These are phyloP conservation scores for Lathyrus oleraceus DNA, from an alignment of 306 rosid genomes.

Conservation along the genomic window DNA sequence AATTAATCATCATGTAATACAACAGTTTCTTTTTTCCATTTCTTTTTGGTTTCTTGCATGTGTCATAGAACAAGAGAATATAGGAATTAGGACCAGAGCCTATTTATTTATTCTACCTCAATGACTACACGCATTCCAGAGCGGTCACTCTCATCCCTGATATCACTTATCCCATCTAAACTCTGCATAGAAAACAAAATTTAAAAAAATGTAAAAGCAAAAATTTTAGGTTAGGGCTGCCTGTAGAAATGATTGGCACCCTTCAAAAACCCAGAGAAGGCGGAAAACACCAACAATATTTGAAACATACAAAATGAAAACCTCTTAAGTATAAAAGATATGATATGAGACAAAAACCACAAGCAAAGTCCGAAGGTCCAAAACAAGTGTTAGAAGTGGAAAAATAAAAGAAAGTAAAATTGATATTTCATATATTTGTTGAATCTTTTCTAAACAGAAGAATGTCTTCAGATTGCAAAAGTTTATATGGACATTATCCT, in stretches of 20 bases:
- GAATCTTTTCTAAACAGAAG: not conserved
- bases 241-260: slow-evolving; percentile 9
- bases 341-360: not conserved
- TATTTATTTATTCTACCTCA: slow-evolving; percentile 58
- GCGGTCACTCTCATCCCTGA: slow-evolving; percentile 97
- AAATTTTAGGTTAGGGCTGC: not conserved
- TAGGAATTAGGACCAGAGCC: not conserved
- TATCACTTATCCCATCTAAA: slow-evolving; percentile 88
- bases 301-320: not conserved
- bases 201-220: not conserved
- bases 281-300: not conserved
- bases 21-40: not conserved
- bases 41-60: not conserved
- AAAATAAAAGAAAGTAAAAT: not conserved
- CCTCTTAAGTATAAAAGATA: not conserved
- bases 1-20: slow-evolving; percentile 22
- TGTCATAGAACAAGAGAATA: slow-evolving; percentile 9
- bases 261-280: not conserved
- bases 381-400: not conserved
- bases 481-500: not conserved
- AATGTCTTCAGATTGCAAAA: not conserved
- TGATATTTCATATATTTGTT: not conserved
- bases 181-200: slow-evolving; percentile 46
- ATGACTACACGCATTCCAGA: slow-evolving; percentile 95
- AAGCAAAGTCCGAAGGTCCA: not conserved